Evolutionary conservation across 2,329 filamentous ascomycete species (phyloP).

Genomic region (Aspergillus aculeatus): DNA sequence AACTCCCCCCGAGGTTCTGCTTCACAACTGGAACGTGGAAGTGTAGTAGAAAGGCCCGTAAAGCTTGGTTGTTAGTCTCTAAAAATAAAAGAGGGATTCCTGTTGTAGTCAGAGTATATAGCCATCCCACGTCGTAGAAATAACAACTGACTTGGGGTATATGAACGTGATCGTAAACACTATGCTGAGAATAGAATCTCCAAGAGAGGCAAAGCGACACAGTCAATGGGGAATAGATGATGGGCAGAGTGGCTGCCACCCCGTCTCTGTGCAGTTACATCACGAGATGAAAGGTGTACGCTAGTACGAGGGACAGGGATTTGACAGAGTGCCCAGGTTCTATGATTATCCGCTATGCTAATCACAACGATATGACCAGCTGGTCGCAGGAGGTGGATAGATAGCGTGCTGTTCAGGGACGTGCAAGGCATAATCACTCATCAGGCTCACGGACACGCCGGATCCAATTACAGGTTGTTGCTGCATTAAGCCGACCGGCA

Average conservation of each 20-base stretch:
- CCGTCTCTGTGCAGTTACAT: background rate
- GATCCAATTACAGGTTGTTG: constrained; percentile 15
- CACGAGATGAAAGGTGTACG: background rate
- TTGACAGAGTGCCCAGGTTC: background rate
- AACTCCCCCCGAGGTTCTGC: too few relatives aligned
- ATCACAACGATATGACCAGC: constrained; percentile 23
- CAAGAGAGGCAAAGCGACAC: background rate
- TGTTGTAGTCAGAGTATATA: background rate
- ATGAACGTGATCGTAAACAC: background rate
- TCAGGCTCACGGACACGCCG: constrained; percentile 24
- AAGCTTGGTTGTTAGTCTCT: background rate
- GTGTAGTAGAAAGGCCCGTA: background rate
- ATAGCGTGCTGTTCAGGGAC: constrained; percentile 22
- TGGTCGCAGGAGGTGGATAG: constrained; percentile 14
- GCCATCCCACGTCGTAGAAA: background rate
- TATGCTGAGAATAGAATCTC: background rate
- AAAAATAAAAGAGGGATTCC: background rate
- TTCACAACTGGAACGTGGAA: background rate
- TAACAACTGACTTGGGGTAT: background rate
- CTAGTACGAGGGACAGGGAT: background rate
- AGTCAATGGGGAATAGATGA: background rate
- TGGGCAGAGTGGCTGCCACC: background rate
- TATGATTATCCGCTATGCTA: constrained; percentile 4
- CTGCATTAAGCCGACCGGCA: constrained; percentile 16
- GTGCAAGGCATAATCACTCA: constrained; percentile 27